Base-by-base conservation (phyloP, 1,139 yeast genomes). In the Suhomyces maxii region DNA sequence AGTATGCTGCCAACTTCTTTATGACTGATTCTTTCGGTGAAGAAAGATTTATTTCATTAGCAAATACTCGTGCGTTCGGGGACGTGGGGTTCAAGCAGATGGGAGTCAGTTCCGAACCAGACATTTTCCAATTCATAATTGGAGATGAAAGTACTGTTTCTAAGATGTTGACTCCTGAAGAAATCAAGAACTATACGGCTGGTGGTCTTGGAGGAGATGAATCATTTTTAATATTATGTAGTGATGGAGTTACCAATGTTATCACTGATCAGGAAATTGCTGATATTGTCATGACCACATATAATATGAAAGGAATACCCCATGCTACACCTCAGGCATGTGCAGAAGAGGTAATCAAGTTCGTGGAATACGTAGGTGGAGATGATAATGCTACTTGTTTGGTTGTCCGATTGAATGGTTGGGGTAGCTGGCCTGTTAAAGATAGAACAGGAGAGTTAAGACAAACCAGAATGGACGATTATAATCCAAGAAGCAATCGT, bases 71-170 rank as follows among this genome's bases (percentile, higher is more conserved):
- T 51, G 79, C 97, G 2, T 93, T 93, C 74, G 99, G 99, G 34
- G 99, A 93, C 65, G 61, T 84, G 14, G 72, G 77, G 34, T 96
- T 83, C 48, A 93, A 93, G 63, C 76, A 84, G 32, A 80, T 83
- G 63, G 99, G 99, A 0, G 84, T 93, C 3, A 77, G 90, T 0
- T 90, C 97, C 3, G 99, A 93, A 67, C 99, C 99, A 0, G 97
- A 93, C 52, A 73, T 93, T 40, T 69, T 78, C 13, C 88, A 88
- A 49, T 81, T 76, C 54, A 62, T 84, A 11, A 69, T 88, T 41
- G 93, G 93, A 0, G 84, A 75, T 51, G 49, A 58, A n/a, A 54
- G 56, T 2, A 61, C 69, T 2, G 74, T 69, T 48, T 73, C 34
- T 43, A 51, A 49, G 56, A 63, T 61, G 52, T 71, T 68, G 49